A percentile compares a stretch with the other conserved stretches of the same genome.
These are phyloP conservation scores for Microglena sp. DNA, from an alignment of 139 green algal species.

Conservation along the genomic window DNA sequence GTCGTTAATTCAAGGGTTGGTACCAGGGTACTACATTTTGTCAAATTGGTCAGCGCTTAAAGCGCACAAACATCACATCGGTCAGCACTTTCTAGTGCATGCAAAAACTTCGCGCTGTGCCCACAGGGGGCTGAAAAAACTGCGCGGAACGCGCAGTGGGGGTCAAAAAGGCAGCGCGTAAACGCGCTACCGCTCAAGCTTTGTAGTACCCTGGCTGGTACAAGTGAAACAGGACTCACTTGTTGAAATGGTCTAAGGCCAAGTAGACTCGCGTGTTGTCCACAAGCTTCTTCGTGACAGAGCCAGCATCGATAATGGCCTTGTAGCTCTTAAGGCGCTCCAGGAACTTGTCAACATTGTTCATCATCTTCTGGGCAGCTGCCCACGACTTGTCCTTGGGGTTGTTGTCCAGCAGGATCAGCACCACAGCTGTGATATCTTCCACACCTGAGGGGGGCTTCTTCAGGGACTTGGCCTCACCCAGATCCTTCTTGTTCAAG, in stretches of 20 bases:
- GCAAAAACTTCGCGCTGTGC: no score
- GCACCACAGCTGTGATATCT: slow-evolving; percentile 77
- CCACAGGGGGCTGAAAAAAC: no score
- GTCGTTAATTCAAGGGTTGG: no score
- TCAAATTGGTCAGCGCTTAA: no score
- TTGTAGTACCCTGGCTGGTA: no score
- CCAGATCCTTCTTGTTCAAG: slow-evolving; percentile 81
- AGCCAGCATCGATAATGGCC: slow-evolving; percentile 68
- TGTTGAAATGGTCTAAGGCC: slow-evolving; percentile 75
- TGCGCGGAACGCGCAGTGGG: no score
- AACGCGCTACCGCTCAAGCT: no score
- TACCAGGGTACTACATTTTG: no score
- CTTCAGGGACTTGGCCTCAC: slow-evolving; percentile 81
- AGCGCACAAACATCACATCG: no score
- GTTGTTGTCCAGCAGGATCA: slow-evolving; percentile 80
- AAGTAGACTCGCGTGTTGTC: slow-evolving; percentile 65
- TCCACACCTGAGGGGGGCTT: slow-evolving; percentile 81
- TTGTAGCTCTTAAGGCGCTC: slow-evolving; percentile 81
- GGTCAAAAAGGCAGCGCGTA: no score
- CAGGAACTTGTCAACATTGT: slow-evolving; percentile 83
- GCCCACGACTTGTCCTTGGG: slow-evolving; percentile 81
- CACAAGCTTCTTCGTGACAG: slow-evolving; percentile 67
- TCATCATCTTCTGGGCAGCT: slow-evolving; percentile 77
- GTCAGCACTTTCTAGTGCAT: no score
- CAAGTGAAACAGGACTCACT: no score